Evolutionary conservation across 1,139 yeast genomes (phyloP).

Genomic region (Kodamaea arcana): DNA sequence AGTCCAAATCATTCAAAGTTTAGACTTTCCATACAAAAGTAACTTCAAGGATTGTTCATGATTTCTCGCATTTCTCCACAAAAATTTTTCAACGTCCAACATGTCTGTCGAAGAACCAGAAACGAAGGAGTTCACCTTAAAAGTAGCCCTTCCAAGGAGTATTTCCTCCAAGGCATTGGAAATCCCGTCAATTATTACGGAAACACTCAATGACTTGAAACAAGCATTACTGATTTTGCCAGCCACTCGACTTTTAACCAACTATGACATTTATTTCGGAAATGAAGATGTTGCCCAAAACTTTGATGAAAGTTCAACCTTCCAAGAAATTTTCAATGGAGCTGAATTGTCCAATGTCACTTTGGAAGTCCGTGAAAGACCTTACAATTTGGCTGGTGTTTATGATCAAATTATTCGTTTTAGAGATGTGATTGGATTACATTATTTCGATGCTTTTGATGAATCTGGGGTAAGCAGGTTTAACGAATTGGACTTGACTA

Average conservation of each 20-base stretch:
- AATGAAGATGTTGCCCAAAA: constrained; percentile 29
- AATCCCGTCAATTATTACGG: constrained; percentile 33
- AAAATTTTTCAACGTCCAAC: constrained; percentile 2
- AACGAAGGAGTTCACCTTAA: constrained; percentile 21
- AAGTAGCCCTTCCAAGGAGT: constrained; percentile 31
- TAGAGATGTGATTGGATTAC: constrained; percentile 44
- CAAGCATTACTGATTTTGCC: constrained; percentile 55
- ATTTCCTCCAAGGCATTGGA: constrained; percentile 24
- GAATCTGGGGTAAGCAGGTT: constrained; percentile 23
- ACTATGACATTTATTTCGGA: constrained; percentile 47
- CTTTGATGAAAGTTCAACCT: constrained; percentile 32
- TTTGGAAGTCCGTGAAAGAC: constrained; percentile 24
- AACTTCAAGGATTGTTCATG: too few relatives aligned
- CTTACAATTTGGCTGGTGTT: constrained; percentile 37
- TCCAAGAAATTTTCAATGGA: constrained; percentile 26
- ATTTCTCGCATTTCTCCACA: neutral
- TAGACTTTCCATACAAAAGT: too few relatives aligned
- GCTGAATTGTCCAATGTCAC: constrained; percentile 9
- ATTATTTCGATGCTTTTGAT: constrained; percentile 26
- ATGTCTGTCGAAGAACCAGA: neutral
- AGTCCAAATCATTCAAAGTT: too few relatives aligned
- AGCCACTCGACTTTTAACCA: constrained; percentile 56
- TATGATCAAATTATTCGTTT: constrained; percentile 40
- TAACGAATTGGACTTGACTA: constrained; percentile 26
- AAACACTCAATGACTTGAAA: constrained; percentile 55